phyloP scores from a whole-genome alignment of 1,284 basidiomycete genomes.

The Cutaneotrichosporon cavernicola region DNA sequence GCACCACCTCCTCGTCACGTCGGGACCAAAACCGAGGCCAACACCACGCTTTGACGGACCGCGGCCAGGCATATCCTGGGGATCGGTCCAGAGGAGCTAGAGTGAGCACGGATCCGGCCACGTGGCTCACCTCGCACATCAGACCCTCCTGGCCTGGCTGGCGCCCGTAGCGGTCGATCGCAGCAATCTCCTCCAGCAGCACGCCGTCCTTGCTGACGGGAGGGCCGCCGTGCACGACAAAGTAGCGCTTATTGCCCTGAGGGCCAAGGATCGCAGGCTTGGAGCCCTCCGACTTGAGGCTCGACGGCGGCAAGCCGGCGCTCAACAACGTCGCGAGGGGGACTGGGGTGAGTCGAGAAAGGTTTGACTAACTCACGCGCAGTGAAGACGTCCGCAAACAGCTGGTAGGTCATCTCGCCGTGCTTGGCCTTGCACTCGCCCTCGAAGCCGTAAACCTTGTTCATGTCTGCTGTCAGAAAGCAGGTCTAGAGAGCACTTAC shows the following conservation, averaged over 20 bases:
- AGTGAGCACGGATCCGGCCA: constrained; percentile 8
- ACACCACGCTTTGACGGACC: constrained; percentile 97
- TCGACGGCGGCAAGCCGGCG: constrained; percentile 64
- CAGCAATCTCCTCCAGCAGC: constrained; percentile 85
- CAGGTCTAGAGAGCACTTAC: constrained; percentile 22
- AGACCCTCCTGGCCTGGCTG: constrained; percentile 94
- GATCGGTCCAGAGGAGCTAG: constrained; percentile 87
- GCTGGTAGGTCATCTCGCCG: constrained; percentile 81
- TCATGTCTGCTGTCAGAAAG: constrained; percentile 61
- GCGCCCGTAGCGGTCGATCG: constrained; percentile 78
- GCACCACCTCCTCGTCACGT: constrained; percentile 86
- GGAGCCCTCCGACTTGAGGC: constrained; percentile 50
- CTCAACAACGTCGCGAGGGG: constrained; percentile 84
- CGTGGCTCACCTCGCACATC: constrained; percentile 66
- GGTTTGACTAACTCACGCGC: constrained; percentile 61
- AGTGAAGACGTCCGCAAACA: constrained; percentile 90
- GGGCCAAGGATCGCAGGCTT: constrained; percentile 69
- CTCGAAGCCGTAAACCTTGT: constrained; percentile 85
- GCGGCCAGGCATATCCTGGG: constrained; percentile 83
- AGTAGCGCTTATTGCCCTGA: constrained; percentile 82
- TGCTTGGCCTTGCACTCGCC: constrained; percentile 95
- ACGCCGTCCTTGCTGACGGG: constrained; percentile 93
- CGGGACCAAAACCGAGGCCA: constrained; percentile 92
- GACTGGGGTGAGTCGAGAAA: constrained; percentile 57
- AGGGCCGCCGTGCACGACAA: constrained; percentile 88